Evolutionary conservation across 2,329 filamentous ascomycete genomes (phyloP).

Genomic region (Calonectria henricotiae): DNA sequence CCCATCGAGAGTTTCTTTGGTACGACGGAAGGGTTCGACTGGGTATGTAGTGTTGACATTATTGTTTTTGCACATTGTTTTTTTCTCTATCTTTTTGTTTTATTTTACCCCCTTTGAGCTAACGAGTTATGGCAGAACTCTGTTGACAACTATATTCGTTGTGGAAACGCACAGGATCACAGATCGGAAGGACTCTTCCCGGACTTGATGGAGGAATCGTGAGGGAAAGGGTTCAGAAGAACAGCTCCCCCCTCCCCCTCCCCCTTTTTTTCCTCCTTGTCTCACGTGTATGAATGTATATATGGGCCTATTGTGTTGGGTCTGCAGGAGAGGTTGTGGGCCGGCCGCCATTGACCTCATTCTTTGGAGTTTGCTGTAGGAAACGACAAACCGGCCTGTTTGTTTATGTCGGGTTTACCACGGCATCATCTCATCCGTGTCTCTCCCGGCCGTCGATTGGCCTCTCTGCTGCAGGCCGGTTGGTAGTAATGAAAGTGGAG

Average conservation of each 20-base stretch:
- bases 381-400: too few relatives aligned
- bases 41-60: conserved; percentile 55
- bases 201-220: conserved; percentile 5
- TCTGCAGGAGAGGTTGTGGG: too few relatives aligned
- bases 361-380: too few relatives aligned
- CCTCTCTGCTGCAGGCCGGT: neutral
- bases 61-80: neutral
- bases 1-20: conserved; percentile 60
- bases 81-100: neutral
- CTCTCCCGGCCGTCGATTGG: neutral
- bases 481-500: conserved; percentile 15
- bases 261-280: too few relatives aligned
- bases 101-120: neutral
- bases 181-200: conserved; percentile 16
- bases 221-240: neutral
- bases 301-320: too few relatives aligned
- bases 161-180: conserved; percentile 23
- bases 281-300: too few relatives aligned
- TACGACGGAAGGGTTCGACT: conserved; percentile 58
- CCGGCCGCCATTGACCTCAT: too few relatives aligned
- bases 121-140: conserved; percentile 42
- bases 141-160: conserved; percentile 52
- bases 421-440: too few relatives aligned
- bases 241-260: too few relatives aligned
- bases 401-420: too few relatives aligned